A percentile compares a stretch with the other conserved stretches of the same genome.
Evolutionary conservation across 2,329 filamentous ascomycete species (phyloP).

Genomic region (Sphaerulina musiva): DNA sequence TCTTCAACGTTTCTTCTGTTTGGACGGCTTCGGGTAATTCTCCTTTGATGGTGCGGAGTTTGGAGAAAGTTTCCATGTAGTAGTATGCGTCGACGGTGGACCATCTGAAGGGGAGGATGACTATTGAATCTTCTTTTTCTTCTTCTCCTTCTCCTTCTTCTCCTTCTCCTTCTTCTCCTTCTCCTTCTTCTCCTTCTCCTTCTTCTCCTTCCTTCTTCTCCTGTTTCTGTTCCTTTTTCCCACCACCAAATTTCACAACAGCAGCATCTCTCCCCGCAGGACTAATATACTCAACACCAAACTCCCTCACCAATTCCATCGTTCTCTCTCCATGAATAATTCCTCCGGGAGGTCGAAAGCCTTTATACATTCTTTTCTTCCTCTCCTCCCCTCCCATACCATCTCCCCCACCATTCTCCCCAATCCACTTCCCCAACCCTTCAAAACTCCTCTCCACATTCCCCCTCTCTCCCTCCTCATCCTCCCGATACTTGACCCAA

Average conservation of each 20-base stretch:
- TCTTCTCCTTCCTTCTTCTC: too few species aligned
- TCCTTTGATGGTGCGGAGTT: conserved; percentile 27
- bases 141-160: too few species aligned
- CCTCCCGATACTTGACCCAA: conserved; percentile 27
- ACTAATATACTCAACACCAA: conserved; percentile 30
- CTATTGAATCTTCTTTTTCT: conserved; percentile 16
- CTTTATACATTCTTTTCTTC: conserved; percentile 22
- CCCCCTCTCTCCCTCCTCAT: conserved; percentile 17
- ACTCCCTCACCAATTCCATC: conserved; percentile 26
- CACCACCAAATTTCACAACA: conserved; percentile 11
- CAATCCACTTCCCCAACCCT: too few species aligned
- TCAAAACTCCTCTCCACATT: conserved; percentile 30
- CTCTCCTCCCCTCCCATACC: conserved; percentile 7
- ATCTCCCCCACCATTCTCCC: too few species aligned
- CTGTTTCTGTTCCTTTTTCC: neutral
- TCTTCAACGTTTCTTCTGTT: conserved; percentile 19
- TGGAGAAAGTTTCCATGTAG: conserved; percentile 30
- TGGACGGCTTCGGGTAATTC: conserved; percentile 19
- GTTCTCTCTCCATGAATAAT: conserved; percentile 30
- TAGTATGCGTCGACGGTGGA: conserved; percentile 32
- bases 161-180: too few species aligned
- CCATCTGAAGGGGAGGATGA: conserved; percentile 29
- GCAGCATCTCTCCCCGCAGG: conserved; percentile 31
- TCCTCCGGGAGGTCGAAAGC: conserved; percentile 32
- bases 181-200: too few species aligned